These are phyloP conservation scores for Neocatenulostroma microsporum DNA, from an alignment of 2,329 filamentous ascomycete genomes.

Conservation along the genomic window DNA sequence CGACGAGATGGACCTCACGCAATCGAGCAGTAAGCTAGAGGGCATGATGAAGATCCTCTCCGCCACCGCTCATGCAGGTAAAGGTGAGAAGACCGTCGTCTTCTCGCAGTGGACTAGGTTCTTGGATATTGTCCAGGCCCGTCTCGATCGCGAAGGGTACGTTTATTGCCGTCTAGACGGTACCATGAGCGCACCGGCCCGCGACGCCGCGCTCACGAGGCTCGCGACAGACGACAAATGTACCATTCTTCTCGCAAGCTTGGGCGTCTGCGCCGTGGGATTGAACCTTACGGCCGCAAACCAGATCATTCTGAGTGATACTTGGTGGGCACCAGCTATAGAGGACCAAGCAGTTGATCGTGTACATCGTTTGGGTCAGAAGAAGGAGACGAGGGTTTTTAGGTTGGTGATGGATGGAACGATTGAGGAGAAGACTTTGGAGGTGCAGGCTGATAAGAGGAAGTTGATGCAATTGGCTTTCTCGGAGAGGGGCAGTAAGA, in stretches of 20 bases:
- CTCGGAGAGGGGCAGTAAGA: slow-evolving; percentile 56
- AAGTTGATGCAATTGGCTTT: slow-evolving; percentile 71
- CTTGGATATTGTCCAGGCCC: slow-evolving; percentile 61
- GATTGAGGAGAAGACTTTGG: slow-evolving; percentile 72
- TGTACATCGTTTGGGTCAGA: slow-evolving; percentile 80
- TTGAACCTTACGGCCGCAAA: slow-evolving; percentile 81
- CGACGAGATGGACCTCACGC: slow-evolving; percentile 46
- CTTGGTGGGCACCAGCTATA: slow-evolving; percentile 85
- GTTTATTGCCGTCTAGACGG: slow-evolving; percentile 70
- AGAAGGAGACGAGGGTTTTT: slow-evolving; percentile 68
- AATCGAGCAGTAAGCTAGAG: slow-evolving; percentile 74
- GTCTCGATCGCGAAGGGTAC: slow-evolving; percentile 54
- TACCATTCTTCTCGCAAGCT: slow-evolving; percentile 70
- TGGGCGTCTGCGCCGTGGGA: slow-evolving; percentile 76
- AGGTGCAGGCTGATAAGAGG: slow-evolving; percentile 71
- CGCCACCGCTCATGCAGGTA: slow-evolving; percentile 54
- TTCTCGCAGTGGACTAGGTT: slow-evolving; percentile 75
- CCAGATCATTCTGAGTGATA: slow-evolving; percentile 74
- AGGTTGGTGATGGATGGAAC: slow-evolving; percentile 71
- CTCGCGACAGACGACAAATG: slow-evolving; percentile 61
- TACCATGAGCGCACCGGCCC: slow-evolving; percentile 60
- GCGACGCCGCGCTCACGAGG: slow-evolving; percentile 63
- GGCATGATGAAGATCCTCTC: slow-evolving; percentile 67
- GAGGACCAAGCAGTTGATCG: slow-evolving; percentile 88
- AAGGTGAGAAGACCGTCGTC: slow-evolving; percentile 60